Percentiles rank a stretch among this genome's conserved stretches.
phyloP scores from a whole-genome alignment of 2,329 filamentous ascomycete species.

The Talaromyces sp. region DNA sequence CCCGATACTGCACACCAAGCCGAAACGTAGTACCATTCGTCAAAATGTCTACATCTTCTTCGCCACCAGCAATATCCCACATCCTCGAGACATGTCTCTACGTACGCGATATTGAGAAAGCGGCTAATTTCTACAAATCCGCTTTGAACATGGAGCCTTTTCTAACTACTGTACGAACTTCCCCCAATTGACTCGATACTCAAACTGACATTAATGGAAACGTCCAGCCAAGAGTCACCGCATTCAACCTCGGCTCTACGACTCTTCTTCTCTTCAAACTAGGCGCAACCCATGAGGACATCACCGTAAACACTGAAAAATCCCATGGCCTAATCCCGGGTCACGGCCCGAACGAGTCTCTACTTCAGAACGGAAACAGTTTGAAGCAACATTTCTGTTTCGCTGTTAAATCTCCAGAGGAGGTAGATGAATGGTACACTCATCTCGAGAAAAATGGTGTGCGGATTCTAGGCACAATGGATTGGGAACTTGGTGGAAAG shows the following conservation, averaged over 20 bases:
- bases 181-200: not conserved
- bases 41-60: slow-evolving; percentile 3
- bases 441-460: slow-evolving; percentile 28
- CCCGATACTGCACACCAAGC: not conserved
- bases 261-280: slow-evolving; percentile 30
- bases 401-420: slow-evolving; percentile 26
- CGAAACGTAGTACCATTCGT: not conserved
- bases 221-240: slow-evolving; percentile 24
- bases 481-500: slow-evolving; percentile 31
- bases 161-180: slow-evolving; percentile 21
- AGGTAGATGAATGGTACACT: slow-evolving; percentile 29
- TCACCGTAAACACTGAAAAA: slow-evolving; percentile 9
- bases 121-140: slow-evolving; percentile 30
- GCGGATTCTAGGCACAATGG: slow-evolving; percentile 26
- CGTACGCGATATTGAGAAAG: slow-evolving; percentile 27
- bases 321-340: slow-evolving; percentile 19
- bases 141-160: slow-evolving; percentile 27
- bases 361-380: not conserved
- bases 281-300: slow-evolving; percentile 20
- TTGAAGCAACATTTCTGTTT: slow-evolving; percentile 33
- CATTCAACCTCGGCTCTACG: slow-evolving; percentile 33
- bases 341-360: slow-evolving; percentile 10
- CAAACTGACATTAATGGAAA: slow-evolving; percentile 22
- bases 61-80: slow-evolving; percentile 28
- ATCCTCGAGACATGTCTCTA: slow-evolving; percentile 33